Percentiles rank a stretch among this genome's conserved stretches.
Conservation (phyloP, 2,329 filamentous ascomycete genomes). For the Hymenoscyphus salicellus region DNA sequence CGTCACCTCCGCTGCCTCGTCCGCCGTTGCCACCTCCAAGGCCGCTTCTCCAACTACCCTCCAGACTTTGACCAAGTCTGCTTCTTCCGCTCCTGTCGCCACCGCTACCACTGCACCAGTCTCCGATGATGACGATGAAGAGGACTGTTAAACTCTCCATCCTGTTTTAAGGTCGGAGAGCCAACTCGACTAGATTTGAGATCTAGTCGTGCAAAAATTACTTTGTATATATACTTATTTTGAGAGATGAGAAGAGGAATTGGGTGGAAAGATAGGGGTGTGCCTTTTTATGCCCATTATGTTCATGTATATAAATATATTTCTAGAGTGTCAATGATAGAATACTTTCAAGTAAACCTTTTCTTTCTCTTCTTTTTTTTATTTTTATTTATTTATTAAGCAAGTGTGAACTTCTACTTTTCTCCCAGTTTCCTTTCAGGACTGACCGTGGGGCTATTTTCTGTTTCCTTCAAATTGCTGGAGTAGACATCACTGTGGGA, state of each 20-base stretch:
- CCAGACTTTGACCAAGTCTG: constrained; percentile 6
- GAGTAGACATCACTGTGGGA: too few species aligned
- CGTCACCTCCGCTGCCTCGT: not conserved
- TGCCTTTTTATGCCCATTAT: constrained; percentile 2
- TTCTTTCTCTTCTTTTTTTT: too few species aligned
- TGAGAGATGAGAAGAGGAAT: not conserved
- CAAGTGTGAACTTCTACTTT: too few species aligned
- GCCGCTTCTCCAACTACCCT: constrained; percentile 9
- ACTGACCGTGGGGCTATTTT: too few species aligned
- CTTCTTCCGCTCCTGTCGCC: constrained; percentile 7
- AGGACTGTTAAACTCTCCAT: not conserved
- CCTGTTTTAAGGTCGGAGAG: not conserved
- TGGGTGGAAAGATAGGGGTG: not conserved
- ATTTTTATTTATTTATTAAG: too few species aligned
- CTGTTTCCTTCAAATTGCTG: too few species aligned
- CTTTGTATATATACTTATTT: constrained; percentile 3
- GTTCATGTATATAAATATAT: constrained; percentile 1
- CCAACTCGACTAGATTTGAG: not conserved
- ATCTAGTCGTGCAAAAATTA: not conserved
- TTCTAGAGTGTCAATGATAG: not conserved
- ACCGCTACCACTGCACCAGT: constrained; percentile 1
- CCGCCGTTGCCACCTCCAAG: constrained; percentile 2
- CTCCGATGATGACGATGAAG: not conserved
- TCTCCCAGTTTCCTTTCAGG: too few species aligned
- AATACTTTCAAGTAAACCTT: not conserved